Evolutionary conservation across 2,329 filamentous ascomycete species (phyloP), one percentile per base, ranked within the genome.

Genomic region (Dothideomycetes sp.): DNA sequence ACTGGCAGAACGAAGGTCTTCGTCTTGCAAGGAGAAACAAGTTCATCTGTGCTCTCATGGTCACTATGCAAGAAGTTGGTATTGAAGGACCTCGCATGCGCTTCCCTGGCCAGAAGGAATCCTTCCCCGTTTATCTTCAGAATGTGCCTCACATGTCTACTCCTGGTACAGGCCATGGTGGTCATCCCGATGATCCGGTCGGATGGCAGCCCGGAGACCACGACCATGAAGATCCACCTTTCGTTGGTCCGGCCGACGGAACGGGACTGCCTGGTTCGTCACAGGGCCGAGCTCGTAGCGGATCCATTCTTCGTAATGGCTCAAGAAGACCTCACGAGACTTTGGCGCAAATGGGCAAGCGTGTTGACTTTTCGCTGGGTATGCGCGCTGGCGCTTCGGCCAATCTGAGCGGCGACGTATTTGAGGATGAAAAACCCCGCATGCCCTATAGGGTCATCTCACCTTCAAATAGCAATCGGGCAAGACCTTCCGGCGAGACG

Each of bases 1-100:
- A 89, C 60, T 95, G 84, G 76, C 89, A 96, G 59, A 95, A 95
- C 57, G 89, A 96, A 58, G 70, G 93, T 31, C 71, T 95, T 17
- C 87, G 89, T 64, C 74, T 96, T 2, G 84, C 83, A 51, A 78
- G 89, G 13, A 84, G 91, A 53, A 95, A 95, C 70, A 91, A 88
- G 58, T 94, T 96, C 62, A 87, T 93, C 49, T 87, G 83, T 48
- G 86, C 91, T 47, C 68, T 96, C 54, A 94, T 94, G 82, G 70
- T 83, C 25, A 78, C 84, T 41, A 87, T 95, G 69, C 74, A 83
- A 46, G 78, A 85, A 41, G 71, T 89, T 37, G 85, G 85, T 44
- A 91, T 94, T 58, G 83, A 94, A 68, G 84, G 84, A 41, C 86
- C 87, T 30, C 76, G 78, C 53, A 78, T 80, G 67, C 78, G 81